phyloP scores from a whole-genome alignment of 2,329 filamentous ascomycete species.

The Clonostachys chloroleuca region DNA sequence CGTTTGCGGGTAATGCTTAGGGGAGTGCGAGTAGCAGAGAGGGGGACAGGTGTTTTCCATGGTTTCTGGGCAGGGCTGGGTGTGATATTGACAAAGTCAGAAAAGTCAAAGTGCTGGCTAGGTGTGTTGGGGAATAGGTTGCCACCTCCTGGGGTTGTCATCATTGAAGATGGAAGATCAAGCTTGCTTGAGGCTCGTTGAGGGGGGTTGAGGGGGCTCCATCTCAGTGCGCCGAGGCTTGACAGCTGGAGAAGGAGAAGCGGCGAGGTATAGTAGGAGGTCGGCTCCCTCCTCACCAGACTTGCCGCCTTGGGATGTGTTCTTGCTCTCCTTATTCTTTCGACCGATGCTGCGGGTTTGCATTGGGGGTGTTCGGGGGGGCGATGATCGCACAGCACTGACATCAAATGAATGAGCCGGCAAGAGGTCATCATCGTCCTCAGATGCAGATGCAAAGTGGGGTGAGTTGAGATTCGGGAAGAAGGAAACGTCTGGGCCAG shows the following conservation, averaged over 20 bases:
- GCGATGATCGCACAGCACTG: slow-evolving; percentile 68
- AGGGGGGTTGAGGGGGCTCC: slow-evolving; percentile 70
- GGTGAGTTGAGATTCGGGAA: slow-evolving; percentile 60
- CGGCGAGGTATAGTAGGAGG: slow-evolving; percentile 78
- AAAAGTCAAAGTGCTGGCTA: slow-evolving; percentile 82
- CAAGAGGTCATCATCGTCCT: slow-evolving; percentile 81
- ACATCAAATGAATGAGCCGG: slow-evolving; percentile 70
- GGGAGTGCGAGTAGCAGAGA: slow-evolving; percentile 45
- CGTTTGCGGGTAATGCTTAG: slow-evolving; percentile 67
- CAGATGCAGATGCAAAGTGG: slow-evolving; percentile 60
- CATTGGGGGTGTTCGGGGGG: slow-evolving; percentile 77
- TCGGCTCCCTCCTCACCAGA: slow-evolving; percentile 75
- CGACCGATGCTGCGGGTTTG: slow-evolving; percentile 43
- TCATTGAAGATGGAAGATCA: slow-evolving; percentile 77
- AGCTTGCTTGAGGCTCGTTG: slow-evolving; percentile 45
- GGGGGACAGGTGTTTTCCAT: slow-evolving; percentile 75
- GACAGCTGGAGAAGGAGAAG: slow-evolving; percentile 83
- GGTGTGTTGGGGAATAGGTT: slow-evolving; percentile 74
- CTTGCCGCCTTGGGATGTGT: slow-evolving; percentile 8
- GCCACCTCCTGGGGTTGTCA: slow-evolving; percentile 76
- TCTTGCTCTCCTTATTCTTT: slow-evolving; percentile 39
- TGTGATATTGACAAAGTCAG: slow-evolving; percentile 96
- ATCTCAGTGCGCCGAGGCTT: slow-evolving; percentile 42
- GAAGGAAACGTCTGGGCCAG: slow-evolving; percentile 72
- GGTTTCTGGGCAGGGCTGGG: slow-evolving; percentile 88